Conservation (phyloP, 768 basidiomycete species). For the Rhodotorula taiwanensis region DNA sequence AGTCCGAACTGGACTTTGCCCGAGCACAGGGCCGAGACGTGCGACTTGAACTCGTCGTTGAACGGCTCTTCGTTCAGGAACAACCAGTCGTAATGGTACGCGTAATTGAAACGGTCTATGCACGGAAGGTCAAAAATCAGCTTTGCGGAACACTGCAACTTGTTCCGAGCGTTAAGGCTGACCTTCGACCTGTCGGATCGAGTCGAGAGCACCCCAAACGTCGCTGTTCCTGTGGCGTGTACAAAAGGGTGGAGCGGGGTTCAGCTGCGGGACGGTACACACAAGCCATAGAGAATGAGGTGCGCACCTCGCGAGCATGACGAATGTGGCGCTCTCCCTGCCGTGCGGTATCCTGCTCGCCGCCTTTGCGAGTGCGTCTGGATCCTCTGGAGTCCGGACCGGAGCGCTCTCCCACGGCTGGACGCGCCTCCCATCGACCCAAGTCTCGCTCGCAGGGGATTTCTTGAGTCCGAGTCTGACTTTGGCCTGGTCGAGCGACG, state of each 20-base stretch:
- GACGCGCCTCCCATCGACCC: background rate
- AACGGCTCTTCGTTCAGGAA: conserved; percentile 77
- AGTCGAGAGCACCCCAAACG: conserved; percentile 12
- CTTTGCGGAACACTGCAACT: too few relatives aligned
- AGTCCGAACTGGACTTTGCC: conserved; percentile 36
- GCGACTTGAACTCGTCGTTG: conserved; percentile 60
- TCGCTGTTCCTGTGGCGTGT: conserved; percentile 14
- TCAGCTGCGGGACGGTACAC: too few relatives aligned
- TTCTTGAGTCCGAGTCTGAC: conserved; percentile 8
- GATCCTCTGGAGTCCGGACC: background rate
- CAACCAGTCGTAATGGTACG: conserved; percentile 63
- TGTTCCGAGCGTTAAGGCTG: too few relatives aligned
- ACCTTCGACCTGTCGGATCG: conserved; percentile 22
- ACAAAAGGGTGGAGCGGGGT: too few relatives aligned
- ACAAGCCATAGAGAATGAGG: too few relatives aligned
- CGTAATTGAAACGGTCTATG: conserved; percentile 40
- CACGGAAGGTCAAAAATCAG: conserved; percentile 19
- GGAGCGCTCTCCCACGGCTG: background rate
- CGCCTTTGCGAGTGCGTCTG: background rate
- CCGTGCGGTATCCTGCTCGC: background rate
- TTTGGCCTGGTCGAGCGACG: conserved; percentile 7
- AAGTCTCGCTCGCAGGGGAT: conserved; percentile 1
- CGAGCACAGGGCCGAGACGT: conserved; percentile 27
- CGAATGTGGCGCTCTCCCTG: conserved; percentile 17
- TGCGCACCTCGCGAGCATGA: conserved; percentile 7